Conservation (phyloP, 163 green algal genomes). For the Scenedesmus sp. region DNA sequence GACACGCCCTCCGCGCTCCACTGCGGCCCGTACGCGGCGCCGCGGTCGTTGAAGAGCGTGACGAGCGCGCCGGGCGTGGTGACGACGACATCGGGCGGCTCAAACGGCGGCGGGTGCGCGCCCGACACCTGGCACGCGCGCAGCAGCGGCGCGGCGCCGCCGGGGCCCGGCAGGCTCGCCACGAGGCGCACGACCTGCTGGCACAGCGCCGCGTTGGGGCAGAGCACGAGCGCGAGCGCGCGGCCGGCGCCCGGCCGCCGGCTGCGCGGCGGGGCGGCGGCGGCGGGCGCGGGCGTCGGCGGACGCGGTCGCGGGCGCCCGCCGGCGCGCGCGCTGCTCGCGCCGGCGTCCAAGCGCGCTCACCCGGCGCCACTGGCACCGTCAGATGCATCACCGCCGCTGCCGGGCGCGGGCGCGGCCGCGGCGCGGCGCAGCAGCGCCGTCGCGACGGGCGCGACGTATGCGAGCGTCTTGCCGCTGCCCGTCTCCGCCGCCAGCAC, state of each 20-base stretch:
- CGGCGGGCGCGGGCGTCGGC: background rate
- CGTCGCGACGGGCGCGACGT: constrained; percentile 80
- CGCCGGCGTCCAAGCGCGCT: background rate
- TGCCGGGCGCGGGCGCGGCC: background rate
- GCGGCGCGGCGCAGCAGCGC: constrained; percentile 43
- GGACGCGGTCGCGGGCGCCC: no score
- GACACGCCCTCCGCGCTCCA: constrained; percentile 63
- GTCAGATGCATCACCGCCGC: background rate
- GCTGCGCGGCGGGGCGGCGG: background rate
- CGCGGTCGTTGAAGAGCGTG: constrained; percentile 57
- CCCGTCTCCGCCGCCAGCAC: constrained; percentile 95
- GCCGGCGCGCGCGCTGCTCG: no score
- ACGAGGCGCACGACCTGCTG: constrained; percentile 77
- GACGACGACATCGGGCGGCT: constrained; percentile 83
- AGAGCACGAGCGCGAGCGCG: constrained; percentile 59
- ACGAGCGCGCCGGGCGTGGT: constrained; percentile 84
- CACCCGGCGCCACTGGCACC: constrained; percentile 11
- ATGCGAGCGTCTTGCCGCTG: constrained; percentile 95
- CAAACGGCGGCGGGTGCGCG: constrained; percentile 62
- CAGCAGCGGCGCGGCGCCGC: constrained; percentile 12
- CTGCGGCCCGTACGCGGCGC: constrained; percentile 54
- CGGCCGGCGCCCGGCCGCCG: no score
- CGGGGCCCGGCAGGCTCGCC: constrained; percentile 2
- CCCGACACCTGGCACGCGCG: constrained; percentile 38
- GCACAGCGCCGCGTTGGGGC: constrained; percentile 80